phyloP scores from a whole-genome alignment of 2,329 filamentous ascomycete species.

The Penicillium hordei region DNA sequence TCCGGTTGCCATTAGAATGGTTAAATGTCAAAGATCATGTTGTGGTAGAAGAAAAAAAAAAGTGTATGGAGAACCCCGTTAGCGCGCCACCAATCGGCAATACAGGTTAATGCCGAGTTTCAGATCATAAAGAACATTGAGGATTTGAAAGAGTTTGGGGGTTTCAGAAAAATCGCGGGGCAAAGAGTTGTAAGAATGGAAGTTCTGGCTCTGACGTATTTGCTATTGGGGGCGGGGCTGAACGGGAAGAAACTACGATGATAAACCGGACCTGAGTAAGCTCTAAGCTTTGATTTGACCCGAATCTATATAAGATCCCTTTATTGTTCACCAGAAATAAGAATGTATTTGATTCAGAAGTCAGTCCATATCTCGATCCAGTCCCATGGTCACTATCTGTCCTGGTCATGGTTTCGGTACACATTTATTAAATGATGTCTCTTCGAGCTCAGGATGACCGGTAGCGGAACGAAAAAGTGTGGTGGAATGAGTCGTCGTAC shows the following conservation, averaged over 20 bases:
- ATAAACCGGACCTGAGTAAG: constrained; percentile 25
- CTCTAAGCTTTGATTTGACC: constrained; percentile 15
- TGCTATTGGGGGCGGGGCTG: constrained; percentile 22
- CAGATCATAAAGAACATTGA: constrained; percentile 14
- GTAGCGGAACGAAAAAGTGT: not conserved
- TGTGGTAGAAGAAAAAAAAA: constrained; percentile 18
- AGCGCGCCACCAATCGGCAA: constrained; percentile 27
- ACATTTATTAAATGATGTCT: not conserved
- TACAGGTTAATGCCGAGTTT: constrained; percentile 13
- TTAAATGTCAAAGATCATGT: constrained; percentile 31
- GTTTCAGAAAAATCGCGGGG: constrained; percentile 7
- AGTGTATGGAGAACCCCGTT: constrained; percentile 20
- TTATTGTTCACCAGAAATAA: constrained; percentile 24
- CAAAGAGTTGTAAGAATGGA: constrained; percentile 6
- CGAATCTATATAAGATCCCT: constrained; percentile 19
- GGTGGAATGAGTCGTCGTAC: not conserved
- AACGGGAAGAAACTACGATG: constrained; percentile 22
- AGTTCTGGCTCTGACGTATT: constrained; percentile 28
- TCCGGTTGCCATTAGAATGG: constrained; percentile 43
- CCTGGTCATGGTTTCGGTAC: not conserved
- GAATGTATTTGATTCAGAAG: constrained; percentile 1
- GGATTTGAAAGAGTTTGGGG: constrained; percentile 2
- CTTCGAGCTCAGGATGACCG: not conserved
- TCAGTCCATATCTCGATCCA: not conserved
- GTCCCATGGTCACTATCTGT: not conserved